Conservation (phyloP, 1,284 basidiomycete genomes). For the Malassezia brasiliensis region DNA sequence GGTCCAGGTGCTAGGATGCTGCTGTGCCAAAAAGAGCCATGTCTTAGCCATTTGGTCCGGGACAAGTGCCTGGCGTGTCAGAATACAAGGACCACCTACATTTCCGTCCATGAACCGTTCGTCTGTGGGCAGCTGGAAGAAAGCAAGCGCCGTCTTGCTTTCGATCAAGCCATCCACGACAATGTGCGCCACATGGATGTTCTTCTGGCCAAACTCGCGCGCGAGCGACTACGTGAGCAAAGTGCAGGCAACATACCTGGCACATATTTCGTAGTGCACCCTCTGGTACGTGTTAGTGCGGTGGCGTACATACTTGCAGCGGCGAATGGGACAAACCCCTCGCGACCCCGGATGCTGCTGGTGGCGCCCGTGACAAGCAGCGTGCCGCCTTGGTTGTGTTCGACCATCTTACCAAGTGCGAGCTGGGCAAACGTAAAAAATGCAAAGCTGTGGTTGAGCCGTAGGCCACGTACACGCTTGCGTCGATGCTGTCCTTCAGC, state of each 20-base stretch:
- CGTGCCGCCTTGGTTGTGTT: constrained; percentile 21
- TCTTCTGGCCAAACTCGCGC: constrained; percentile 23
- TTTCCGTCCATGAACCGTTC: constrained; percentile 24
- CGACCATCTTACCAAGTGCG: constrained; percentile 17
- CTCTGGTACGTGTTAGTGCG: background rate
- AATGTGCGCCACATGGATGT: constrained; percentile 31
- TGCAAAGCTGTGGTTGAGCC: background rate
- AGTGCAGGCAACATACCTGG: background rate
- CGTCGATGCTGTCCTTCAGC: constrained; percentile 24
- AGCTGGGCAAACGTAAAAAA: constrained; percentile 29
- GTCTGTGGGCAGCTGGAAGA: constrained; percentile 24
- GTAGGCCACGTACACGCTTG: constrained; percentile 17
- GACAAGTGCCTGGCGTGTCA: constrained; percentile 18
- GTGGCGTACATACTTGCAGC: constrained; percentile 18
- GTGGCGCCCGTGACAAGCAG: constrained; percentile 36
- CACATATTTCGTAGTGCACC: background rate
- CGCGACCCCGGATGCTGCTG: constrained; percentile 24
- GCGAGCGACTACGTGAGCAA: constrained; percentile 20
- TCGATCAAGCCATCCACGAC: constrained; percentile 36
- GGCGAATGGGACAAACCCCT: constrained; percentile 32
- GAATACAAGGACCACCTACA: constrained; percentile 12
- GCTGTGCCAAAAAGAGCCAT: constrained; percentile 36
- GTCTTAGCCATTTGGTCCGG: constrained; percentile 36
- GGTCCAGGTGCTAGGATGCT: constrained; percentile 28
- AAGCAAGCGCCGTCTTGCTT: constrained; percentile 23